Conservation (phyloP, 1,284 basidiomycete genomes). For the Cutaneotrichosporon cavernicola region DNA sequence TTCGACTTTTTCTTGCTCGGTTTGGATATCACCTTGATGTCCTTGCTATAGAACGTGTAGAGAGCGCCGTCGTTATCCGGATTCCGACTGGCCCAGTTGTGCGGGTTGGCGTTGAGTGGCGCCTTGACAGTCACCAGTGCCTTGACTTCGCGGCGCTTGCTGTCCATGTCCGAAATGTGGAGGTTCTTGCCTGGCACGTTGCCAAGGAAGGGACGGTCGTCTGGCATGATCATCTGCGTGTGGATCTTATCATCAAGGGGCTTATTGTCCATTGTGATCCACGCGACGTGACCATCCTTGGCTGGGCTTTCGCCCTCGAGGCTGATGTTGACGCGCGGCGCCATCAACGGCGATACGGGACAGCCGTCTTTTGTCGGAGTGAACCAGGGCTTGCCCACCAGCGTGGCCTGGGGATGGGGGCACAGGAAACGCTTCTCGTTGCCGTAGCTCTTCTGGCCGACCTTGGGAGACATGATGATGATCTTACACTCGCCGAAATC, state of each 20-base stretch:
- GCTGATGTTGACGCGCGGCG: constrained; percentile 79
- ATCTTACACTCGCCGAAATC: constrained; percentile 89
- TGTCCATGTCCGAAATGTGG: constrained; percentile 49
- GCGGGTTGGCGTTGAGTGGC: constrained; percentile 58
- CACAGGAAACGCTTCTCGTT: constrained; percentile 95
- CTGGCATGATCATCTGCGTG: constrained; percentile 30
- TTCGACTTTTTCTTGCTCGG: constrained; percentile 94
- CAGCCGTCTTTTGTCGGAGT: constrained; percentile 43
- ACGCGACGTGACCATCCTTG: constrained; percentile 55
- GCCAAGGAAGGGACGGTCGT: constrained; percentile 47
- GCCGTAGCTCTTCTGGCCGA: constrained; percentile 95
- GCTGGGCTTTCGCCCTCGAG: constrained; percentile 86
- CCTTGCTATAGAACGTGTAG: constrained; percentile 79
- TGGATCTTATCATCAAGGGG: constrained; percentile 46
- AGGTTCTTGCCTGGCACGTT: constrained; percentile 49
- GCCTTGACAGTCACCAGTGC: constrained; percentile 85
- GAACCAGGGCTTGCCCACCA: constrained; percentile 97
- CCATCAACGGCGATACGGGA: constrained; percentile 54
- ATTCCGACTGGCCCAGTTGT: background rate
- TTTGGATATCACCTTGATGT: constrained; percentile 96
- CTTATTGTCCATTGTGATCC: constrained; percentile 45
- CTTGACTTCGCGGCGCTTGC: constrained; percentile 71
- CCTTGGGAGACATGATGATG: constrained; percentile 92
- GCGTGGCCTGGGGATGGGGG: constrained; percentile 89
- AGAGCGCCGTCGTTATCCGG: constrained; percentile 63